Percentiles rank a stretch among this genome's conserved stretches.
Conservation (phyloP, 306 rosid genomes). For the Astragalus membranaceus region DNA sequence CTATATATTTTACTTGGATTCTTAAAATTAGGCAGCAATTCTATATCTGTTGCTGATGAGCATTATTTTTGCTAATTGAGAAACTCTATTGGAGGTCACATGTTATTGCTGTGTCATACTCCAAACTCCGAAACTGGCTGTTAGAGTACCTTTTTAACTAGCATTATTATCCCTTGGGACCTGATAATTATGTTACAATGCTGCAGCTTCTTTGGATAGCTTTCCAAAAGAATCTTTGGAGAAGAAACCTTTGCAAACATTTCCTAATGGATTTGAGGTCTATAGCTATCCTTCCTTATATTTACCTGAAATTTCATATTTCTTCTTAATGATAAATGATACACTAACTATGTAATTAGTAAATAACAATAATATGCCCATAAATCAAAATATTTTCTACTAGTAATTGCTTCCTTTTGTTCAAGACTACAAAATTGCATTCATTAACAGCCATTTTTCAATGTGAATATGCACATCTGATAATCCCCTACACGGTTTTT, state of each 20-base stretch:
- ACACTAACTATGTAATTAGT: neutral
- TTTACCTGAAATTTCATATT: neutral
- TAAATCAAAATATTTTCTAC: neutral
- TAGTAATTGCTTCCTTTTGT: neutral
- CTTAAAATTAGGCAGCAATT: neutral
- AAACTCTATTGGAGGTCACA: constrained; percentile 1
- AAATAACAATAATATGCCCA: neutral
- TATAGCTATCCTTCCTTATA: neutral
- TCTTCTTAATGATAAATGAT: constrained; percentile 1
- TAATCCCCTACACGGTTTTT: neutral
- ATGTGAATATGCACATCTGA: neutral
- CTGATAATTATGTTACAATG: constrained; percentile 15
- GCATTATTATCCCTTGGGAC: neutral
- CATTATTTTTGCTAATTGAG: neutral
- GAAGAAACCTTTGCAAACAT: constrained; percentile 41
- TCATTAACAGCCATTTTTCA: neutral
- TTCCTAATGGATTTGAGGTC: constrained; percentile 84
- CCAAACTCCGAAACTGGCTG: neutral
- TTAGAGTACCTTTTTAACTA: neutral
- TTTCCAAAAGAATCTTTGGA: constrained; percentile 27
- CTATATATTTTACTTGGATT: neutral
- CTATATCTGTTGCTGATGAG: neutral
- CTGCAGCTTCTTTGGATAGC: constrained; percentile 40
- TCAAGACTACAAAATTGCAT: neutral
- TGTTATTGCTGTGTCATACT: neutral